These are phyloP conservation scores for Fagopyrum homotropicum DNA, from an alignment of 148 eudicot species.

Conservation along the genomic window DNA sequence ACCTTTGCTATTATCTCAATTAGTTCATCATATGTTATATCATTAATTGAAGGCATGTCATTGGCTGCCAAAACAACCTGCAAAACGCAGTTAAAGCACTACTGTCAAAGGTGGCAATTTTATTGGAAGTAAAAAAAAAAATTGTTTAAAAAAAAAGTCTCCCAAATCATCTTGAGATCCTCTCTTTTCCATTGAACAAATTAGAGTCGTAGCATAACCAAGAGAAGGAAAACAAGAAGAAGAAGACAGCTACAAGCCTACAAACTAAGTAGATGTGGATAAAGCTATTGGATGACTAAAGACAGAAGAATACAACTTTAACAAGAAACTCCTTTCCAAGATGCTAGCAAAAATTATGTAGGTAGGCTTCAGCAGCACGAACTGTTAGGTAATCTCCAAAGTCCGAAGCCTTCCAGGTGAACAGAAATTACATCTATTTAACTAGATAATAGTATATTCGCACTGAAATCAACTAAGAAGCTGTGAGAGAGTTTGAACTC, in stretches of 20 bases:
- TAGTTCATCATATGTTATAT: slow-evolving; percentile 75
- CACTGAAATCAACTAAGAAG: not conserved
- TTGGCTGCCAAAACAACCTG: slow-evolving; percentile 98
- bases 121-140: not conserved
- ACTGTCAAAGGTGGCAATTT: not conserved
- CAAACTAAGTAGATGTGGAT: too few species aligned
- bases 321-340: not conserved
- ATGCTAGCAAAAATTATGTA: not conserved
- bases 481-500: slow-evolving; percentile 5
- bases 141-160: not conserved
- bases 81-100: not conserved
- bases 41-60: slow-evolving; percentile 95
- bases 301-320: too few species aligned
- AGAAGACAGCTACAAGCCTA: not conserved
- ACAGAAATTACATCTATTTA: too few species aligned
- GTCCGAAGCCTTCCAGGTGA: too few species aligned
- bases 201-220: too few species aligned
- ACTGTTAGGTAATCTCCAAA: too few species aligned
- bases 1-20: slow-evolving; percentile 80
- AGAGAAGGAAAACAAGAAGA: not conserved
- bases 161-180: not conserved
- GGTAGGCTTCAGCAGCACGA: too few species aligned
- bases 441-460: not conserved
- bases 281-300: too few species aligned
- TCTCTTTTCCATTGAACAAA: not conserved